These are phyloP conservation scores for Psilocybe cyanescens DNA, from an alignment of 768 basidiomycete species.

Conservation along the genomic window DNA sequence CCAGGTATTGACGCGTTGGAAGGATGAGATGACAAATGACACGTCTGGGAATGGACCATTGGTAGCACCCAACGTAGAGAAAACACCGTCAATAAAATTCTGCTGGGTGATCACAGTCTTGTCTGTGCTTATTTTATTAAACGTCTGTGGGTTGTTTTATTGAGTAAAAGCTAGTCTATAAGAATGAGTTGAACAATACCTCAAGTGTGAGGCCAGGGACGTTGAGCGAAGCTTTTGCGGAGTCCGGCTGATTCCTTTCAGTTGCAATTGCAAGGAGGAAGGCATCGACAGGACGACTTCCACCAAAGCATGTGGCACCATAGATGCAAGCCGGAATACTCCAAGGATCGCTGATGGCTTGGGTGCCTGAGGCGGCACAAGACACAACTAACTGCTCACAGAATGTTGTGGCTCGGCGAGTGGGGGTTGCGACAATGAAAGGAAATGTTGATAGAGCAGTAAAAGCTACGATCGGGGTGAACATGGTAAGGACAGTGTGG, in stretches of 20 bases:
- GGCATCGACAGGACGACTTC: not conserved
- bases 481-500: not conserved
- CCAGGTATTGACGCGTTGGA: not conserved
- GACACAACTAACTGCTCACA: not conserved
- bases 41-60: constrained; percentile 2
- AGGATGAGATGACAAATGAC: not conserved
- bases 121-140: constrained; percentile 1
- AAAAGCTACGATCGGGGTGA: not conserved
- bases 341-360: not conserved
- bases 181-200: not conserved
- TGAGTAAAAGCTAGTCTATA: too few relatives aligned
- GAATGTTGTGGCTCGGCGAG: not conserved
- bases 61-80: not conserved
- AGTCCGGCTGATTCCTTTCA: not conserved
- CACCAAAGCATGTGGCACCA: not conserved
- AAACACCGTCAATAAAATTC: constrained; percentile 3
- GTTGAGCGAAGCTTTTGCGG: not conserved
- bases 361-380: not conserved
- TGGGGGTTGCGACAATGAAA: not conserved
- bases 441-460: not conserved
- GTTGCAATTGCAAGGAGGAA: not conserved
- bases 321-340: not conserved
- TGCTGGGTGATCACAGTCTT: not conserved
- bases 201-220: not conserved
- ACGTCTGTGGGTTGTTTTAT: not conserved